These are phyloP conservation scores for Hypericum androsaemum DNA, from an alignment of 345 rosid genomes.

Conservation along the genomic window DNA sequence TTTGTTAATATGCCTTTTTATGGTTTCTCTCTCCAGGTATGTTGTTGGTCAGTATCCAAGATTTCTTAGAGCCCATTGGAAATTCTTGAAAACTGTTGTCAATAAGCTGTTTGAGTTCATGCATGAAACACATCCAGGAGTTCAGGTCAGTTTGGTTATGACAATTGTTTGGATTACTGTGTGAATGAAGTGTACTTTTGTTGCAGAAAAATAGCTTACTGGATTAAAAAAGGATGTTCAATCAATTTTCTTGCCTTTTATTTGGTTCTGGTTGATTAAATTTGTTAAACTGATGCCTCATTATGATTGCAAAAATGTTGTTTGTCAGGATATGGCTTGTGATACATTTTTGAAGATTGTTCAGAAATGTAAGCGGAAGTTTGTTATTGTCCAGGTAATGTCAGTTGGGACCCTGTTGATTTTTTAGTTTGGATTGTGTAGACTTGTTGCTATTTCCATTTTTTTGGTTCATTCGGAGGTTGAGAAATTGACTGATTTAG, in stretches of 20 bases:
- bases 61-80: slow-evolving; percentile 98
- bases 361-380: slow-evolving; percentile 96
- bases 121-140: slow-evolving; percentile 99
- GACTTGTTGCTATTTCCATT: not conserved
- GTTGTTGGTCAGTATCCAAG: slow-evolving; percentile 99
- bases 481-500: too few relatives aligned
- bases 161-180: not conserved
- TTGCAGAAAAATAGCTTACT: too few relatives aligned
- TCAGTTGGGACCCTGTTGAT: not conserved
- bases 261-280: not conserved
- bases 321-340: slow-evolving; percentile 94
- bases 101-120: slow-evolving; percentile 96
- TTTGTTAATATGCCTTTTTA: slow-evolving; percentile 6
- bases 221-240: too few relatives aligned
- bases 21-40: slow-evolving; percentile 51
- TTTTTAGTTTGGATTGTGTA: not conserved
- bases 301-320: not conserved
- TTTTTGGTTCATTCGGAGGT: too few relatives aligned
- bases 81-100: slow-evolving; percentile 95
- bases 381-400: slow-evolving; percentile 81
- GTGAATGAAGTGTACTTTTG: not conserved
- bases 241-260: too few relatives aligned
- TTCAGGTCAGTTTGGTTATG: slow-evolving; percentile 49
- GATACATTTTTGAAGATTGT: slow-evolving; percentile 99
- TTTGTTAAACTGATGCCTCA: not conserved